Conservation (phyloP, 345 rosid species). For the Mercurialis annua region DNA sequence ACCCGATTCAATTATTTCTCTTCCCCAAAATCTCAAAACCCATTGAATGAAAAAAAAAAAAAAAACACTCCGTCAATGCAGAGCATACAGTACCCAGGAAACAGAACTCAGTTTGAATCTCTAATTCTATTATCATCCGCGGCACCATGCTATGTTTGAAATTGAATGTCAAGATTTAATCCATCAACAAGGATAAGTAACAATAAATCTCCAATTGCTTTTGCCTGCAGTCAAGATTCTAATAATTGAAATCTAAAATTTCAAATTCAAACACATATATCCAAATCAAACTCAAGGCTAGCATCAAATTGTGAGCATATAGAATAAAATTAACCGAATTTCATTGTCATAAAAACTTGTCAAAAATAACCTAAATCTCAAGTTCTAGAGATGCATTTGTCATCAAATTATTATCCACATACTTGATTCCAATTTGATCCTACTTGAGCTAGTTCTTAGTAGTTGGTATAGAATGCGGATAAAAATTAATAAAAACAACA, state of each 20-base stretch:
- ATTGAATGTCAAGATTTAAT: too few relatives aligned
- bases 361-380: neutral
- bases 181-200: too few relatives aligned
- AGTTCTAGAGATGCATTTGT: slow-evolving; percentile 7
- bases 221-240: too few relatives aligned
- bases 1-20: neutral
- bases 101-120: neutral
- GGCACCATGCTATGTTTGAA: too few relatives aligned
- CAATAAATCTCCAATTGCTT: too few relatives aligned
- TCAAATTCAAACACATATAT: too few relatives aligned
- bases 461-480: neutral
- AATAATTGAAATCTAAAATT: too few relatives aligned
- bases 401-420: neutral
- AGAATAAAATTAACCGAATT: neutral
- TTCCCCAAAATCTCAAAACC: neutral
- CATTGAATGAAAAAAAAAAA: neutral
- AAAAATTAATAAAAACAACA: neutral
- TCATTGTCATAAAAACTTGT: neutral
- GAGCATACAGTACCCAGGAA: neutral
- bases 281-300: too few relatives aligned
- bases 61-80: neutral
- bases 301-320: neutral
- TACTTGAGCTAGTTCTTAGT: neutral
- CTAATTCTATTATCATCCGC: neutral
- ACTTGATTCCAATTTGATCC: neutral